Percentiles rank a stretch among this genome's conserved stretches.
Evolutionary conservation across 2,329 filamentous ascomycete species (phyloP).

Genomic region (Lachnum nothofagi): DNA sequence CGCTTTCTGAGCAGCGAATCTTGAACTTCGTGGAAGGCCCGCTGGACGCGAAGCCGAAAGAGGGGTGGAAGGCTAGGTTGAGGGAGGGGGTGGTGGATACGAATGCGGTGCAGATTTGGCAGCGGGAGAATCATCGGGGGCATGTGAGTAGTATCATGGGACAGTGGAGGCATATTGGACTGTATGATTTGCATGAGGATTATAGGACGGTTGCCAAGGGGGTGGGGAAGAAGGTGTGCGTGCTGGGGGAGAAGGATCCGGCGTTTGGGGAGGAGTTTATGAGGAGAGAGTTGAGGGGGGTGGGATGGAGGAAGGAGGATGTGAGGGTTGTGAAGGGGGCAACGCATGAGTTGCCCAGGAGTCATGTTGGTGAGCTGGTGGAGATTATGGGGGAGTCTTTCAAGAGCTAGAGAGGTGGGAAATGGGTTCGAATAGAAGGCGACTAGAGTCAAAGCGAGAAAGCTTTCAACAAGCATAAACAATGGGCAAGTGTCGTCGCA

Average conservation of each 20-base stretch:
- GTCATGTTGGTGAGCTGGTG: background rate
- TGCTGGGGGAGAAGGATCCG: background rate
- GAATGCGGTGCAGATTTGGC: constrained; percentile 44
- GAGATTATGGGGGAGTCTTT: background rate
- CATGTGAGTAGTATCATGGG: background rate
- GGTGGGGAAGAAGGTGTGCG: background rate
- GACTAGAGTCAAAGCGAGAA: background rate
- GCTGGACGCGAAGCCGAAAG: constrained; percentile 34
- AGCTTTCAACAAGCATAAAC: background rate
- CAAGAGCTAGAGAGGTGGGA: background rate
- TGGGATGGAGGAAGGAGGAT: background rate
- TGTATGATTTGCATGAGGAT: background rate
- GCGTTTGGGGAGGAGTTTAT: background rate
- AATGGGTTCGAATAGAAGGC: background rate
- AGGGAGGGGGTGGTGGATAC: constrained; percentile 41
- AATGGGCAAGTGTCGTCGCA: no score
- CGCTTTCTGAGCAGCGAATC: constrained; percentile 13
- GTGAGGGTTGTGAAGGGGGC: background rate
- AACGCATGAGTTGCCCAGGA: background rate
- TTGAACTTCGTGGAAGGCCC: constrained; percentile 16
- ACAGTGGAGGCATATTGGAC: background rate
- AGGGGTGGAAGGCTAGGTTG: constrained; percentile 43
- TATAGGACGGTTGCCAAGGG: background rate
- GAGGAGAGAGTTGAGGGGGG: background rate
- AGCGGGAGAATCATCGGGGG: background rate